Evolutionary conservation across 768 basidiomycete genomes (phyloP), one percentile per base, ranked within the genome.

Genomic region (Lactifluus hygrophoroides): DNA sequence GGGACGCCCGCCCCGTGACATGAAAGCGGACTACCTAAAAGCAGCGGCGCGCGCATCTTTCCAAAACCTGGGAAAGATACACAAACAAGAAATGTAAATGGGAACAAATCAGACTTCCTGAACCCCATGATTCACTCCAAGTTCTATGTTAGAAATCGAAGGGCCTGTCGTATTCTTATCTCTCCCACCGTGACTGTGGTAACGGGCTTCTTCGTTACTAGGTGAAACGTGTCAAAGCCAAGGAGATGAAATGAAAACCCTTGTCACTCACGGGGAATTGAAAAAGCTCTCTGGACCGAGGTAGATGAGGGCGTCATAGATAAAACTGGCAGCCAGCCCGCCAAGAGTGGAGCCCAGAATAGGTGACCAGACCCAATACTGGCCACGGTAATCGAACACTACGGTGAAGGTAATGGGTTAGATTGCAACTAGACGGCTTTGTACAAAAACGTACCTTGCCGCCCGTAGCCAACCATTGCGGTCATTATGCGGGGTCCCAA

Each of bases 311-410:
- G 72, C 44, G 64, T 88, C 86, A 62, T 88, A 88, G 38, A 80
- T 59, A 54, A 81, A 68, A 4, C 75, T 73, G 13, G 80, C 86
- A 5, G 71, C 66, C 57, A 80, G 75, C 48, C 76, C 83, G 25
- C 86, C 86, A 34, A 79, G 61, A 66, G 86, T 78, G 9, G 84
- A 80, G 1, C 72, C 83, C 38, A 84, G 69, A 17, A 85, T 65
- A 3, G 84, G 80, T 63, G 80, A 80, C 86, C 86, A 88, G 35
- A 88, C 60, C 86, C 85, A 88, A 65, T 87, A 88, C 57, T 88
- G 85, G 64, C 75, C 79, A 62, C 69, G 66, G 54, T 65, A 72
- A 34, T 72, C 74, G 71, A 73, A 80, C 17, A 77, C 70, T 69
- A 42, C 10, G 19, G 30, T 38, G 10, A 23, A 30, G n/a, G 23